A percentile compares a stretch with the other conserved stretches of the same genome.
These are phyloP conservation scores for Kazachstania psychrophila DNA, from an alignment of 805 yeast species.

Conservation along the genomic window DNA sequence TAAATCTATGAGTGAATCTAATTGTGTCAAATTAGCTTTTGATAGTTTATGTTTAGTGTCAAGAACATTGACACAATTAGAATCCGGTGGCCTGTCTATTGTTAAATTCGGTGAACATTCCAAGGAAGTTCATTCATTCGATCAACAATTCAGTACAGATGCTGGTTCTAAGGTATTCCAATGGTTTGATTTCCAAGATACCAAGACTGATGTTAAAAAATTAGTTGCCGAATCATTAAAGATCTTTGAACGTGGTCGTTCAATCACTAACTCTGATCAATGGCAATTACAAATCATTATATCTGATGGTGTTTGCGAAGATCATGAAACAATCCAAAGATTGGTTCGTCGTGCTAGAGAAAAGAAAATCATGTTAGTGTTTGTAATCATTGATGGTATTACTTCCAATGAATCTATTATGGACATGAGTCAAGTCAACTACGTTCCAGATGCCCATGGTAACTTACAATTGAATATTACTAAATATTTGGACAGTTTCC, in stretches of 20 bases:
- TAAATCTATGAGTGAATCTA: slow-evolving; percentile 91
- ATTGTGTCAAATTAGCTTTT: slow-evolving; percentile 84
- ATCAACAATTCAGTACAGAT: slow-evolving; percentile 71
- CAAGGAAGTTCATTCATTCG: slow-evolving; percentile 81
- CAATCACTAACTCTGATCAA: slow-evolving; percentile 49
- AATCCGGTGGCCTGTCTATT: slow-evolving; percentile 85
- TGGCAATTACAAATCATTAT: slow-evolving; percentile 92
- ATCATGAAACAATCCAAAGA: slow-evolving; percentile 72
- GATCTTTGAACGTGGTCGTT: slow-evolving; percentile 55
- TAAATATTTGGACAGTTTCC: slow-evolving; percentile 85
- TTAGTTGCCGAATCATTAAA: slow-evolving; percentile 64
- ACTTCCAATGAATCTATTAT: slow-evolving; percentile 69
- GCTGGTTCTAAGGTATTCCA: slow-evolving; percentile 78
- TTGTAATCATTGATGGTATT: slow-evolving; percentile 87
- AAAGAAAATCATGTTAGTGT: slow-evolving; percentile 86
- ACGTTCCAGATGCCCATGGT: slow-evolving; percentile 62
- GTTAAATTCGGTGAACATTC: slow-evolving; percentile 84
- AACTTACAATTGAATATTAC: slow-evolving; percentile 64
- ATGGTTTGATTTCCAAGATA: slow-evolving; percentile 85
- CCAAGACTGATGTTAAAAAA: slow-evolving; percentile 71
- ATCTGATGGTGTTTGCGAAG: slow-evolving; percentile 96
- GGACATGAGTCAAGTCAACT: slow-evolving; percentile 90
- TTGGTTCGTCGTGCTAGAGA: slow-evolving; percentile 89
- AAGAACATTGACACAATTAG: slow-evolving; percentile 86
- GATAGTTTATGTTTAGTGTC: slow-evolving; percentile 90